Evolutionary conservation across 257 asterid species (phyloP), one percentile per base, ranked within the genome.

Genomic region (Avicennia marina): DNA sequence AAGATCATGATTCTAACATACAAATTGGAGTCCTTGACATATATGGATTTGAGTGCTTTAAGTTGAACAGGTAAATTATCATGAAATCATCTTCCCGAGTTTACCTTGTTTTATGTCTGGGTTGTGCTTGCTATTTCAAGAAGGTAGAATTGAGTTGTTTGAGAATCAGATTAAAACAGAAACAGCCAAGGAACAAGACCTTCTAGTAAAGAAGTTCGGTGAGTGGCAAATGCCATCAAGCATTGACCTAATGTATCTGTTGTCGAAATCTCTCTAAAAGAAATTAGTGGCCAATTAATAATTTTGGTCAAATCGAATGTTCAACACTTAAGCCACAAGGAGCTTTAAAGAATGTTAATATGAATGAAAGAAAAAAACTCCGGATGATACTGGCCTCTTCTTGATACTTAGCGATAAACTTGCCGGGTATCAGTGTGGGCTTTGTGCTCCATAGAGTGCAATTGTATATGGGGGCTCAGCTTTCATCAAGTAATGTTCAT

Each of bases 41-140:
- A 27, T 93, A 93, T 76, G 99, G 99, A 62, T 93, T 93, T 79
- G 99, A 93, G 69, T 86, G 97, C 83, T 93, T 93, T 70, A 89
- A 77, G 76, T 72, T 68, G 56, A 93, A 93, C 78, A 93, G 99
- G 99, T 86, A 50, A 55, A 36, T 40, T 34, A 31, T 63, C 47
- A 55, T 66, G 39, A 15, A 11, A 29, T 55, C 31, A 45, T 60
- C 20, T 25, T 25, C 21, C 34, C 12, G 6, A 10, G 9, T 62
- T 48, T 45, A 27, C 42, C 42, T 41, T 47, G 1, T 27, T 42
- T 5, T 36, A 3, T 64, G 6, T 22, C n/a, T 56, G 29, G 25
- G 24, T 58, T 47, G 45, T 4, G 18, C 34, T 50, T 41, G 1
- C 31, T 21, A 18, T 49, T 32, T 72, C 45, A 13, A 39, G 2